Percentiles rank a stretch among this genome's conserved stretches.
Evolutionary conservation across 805 yeast species (phyloP).

Genomic region (Ogataea naganishii): DNA sequence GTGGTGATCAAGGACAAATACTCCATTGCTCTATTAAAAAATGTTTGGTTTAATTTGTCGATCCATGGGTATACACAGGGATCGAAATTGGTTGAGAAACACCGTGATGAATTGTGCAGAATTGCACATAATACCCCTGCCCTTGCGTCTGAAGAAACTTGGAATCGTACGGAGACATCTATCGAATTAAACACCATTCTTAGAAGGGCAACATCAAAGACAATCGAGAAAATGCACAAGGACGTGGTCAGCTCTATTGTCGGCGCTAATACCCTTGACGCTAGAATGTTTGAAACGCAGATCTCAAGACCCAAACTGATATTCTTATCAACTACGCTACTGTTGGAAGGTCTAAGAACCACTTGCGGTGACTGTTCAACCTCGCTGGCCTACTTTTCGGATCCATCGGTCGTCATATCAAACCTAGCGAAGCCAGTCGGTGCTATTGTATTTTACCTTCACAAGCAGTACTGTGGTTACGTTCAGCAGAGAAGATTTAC

Average conservation of each 20-base stretch:
- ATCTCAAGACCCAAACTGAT: slow-evolving; percentile 71
- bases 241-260: slow-evolving; percentile 43
- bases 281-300: slow-evolving; percentile 27
- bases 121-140: slow-evolving; percentile 88
- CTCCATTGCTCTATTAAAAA: slow-evolving; percentile 57
- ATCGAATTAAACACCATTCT: slow-evolving; percentile 86
- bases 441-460: slow-evolving; percentile 50
- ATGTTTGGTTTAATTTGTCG: slow-evolving; percentile 90
- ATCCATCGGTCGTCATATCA: slow-evolving; percentile 65
- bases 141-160: slow-evolving; percentile 69
- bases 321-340: slow-evolving; percentile 76
- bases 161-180: slow-evolving; percentile 83
- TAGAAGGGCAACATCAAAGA: slow-evolving; percentile 81
- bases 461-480: slow-evolving; percentile 44
- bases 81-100: slow-evolving; percentile 44
- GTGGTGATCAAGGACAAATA: slow-evolving; percentile 35
- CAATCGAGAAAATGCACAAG: slow-evolving; percentile 68
- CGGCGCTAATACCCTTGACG: slow-evolving; percentile 42
- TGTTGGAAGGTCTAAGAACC: slow-evolving; percentile 74
- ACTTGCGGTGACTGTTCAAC: slow-evolving; percentile 75
- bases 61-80: slow-evolving; percentile 77
- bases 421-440: slow-evolving; percentile 65
- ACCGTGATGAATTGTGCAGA: slow-evolving; percentile 41
- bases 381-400: slow-evolving; percentile 72
- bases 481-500: slow-evolving; percentile 52